phyloP scores from a whole-genome alignment of 305 asterid genomes.

The Galium porrigens region DNA sequence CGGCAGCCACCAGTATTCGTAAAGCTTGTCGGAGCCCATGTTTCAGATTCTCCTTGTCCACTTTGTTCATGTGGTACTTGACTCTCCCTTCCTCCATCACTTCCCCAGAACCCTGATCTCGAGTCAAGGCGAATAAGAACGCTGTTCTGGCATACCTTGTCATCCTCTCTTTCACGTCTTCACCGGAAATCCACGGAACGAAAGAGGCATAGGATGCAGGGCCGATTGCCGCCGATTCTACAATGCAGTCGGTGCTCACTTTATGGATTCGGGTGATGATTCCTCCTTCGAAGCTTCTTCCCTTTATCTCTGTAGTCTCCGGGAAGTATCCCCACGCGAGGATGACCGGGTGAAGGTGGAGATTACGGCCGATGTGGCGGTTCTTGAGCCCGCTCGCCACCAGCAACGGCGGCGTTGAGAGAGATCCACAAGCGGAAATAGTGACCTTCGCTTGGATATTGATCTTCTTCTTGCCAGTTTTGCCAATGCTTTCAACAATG shows the following conservation, averaged over 20 bases:
- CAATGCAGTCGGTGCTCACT: slow-evolving; percentile 35
- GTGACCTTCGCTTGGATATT: slow-evolving; percentile 40
- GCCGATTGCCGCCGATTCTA: slow-evolving; percentile 50
- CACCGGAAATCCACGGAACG: slow-evolving; percentile 64
- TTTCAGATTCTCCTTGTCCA: slow-evolving; percentile 50
- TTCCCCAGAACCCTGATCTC: slow-evolving; percentile 58
- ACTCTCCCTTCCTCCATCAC: slow-evolving; percentile 39
- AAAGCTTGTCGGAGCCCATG: slow-evolving; percentile 50
- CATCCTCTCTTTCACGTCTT: slow-evolving; percentile 43
- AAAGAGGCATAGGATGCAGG: slow-evolving; percentile 42
- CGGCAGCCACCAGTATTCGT: slow-evolving; percentile 61
- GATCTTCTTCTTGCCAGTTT: slow-evolving; percentile 25
- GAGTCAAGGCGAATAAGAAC: slow-evolving; percentile 33
- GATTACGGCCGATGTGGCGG: slow-evolving; percentile 56
- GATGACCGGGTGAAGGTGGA: slow-evolving; percentile 67
- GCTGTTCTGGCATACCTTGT: slow-evolving; percentile 51
- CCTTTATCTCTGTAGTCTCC: slow-evolving; percentile 35
- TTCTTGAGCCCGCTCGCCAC: slow-evolving; percentile 56
- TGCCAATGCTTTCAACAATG: slow-evolving; percentile 20
- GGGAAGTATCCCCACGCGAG: slow-evolving; percentile 87
- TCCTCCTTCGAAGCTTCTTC: slow-evolving; percentile 62
- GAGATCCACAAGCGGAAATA: slow-evolving; percentile 62
- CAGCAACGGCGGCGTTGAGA: slow-evolving; percentile 62
- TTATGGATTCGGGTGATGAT: slow-evolving; percentile 65
- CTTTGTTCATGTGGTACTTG: slow-evolving; percentile 23